Evolutionary conservation across 2,329 filamentous ascomycete species (phyloP).

Genomic region (Chaetomium strumarium): DNA sequence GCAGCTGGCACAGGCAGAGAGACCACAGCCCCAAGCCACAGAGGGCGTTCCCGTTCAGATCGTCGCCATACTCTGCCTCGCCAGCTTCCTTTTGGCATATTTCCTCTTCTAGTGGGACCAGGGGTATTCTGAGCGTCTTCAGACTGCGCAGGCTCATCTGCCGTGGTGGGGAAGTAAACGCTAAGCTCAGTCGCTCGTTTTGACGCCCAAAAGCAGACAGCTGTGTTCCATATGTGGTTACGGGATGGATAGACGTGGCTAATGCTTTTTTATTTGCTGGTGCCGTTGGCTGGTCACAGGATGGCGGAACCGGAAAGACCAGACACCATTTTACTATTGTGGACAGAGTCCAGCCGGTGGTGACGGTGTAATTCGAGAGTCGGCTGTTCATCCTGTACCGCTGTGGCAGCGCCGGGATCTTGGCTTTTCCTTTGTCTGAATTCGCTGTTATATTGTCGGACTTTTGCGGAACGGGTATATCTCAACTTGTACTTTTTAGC

Average conservation of each 20-base stretch:
- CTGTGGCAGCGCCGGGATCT: background rate
- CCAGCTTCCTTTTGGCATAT: constrained; percentile 92
- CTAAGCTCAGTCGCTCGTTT: background rate
- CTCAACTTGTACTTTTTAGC: constrained; percentile 2
- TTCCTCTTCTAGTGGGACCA: constrained; percentile 72
- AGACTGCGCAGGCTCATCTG: background rate
- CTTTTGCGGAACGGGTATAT: constrained; percentile 3
- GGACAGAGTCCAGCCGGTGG: background rate
- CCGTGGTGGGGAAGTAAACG: background rate
- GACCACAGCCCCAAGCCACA: constrained; percentile 44
- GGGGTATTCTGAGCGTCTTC: background rate
- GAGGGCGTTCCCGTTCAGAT: constrained; percentile 84
- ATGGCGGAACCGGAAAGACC: background rate
- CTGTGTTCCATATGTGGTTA: background rate
- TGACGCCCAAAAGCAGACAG: background rate
- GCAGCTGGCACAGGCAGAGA: constrained; percentile 44
- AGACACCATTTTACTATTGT: constrained; percentile 3
- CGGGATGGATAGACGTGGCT: constrained; percentile 2
- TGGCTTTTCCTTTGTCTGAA: background rate
- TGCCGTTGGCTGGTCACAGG: background rate
- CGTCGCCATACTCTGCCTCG: constrained; percentile 73
- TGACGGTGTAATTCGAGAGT: background rate
- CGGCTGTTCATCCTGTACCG: background rate
- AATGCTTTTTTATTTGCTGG: background rate
- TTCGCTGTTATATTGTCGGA: background rate